These are phyloP conservation scores for Solanum okadae DNA, from an alignment of 257 asterid species.

Conservation along the genomic window DNA sequence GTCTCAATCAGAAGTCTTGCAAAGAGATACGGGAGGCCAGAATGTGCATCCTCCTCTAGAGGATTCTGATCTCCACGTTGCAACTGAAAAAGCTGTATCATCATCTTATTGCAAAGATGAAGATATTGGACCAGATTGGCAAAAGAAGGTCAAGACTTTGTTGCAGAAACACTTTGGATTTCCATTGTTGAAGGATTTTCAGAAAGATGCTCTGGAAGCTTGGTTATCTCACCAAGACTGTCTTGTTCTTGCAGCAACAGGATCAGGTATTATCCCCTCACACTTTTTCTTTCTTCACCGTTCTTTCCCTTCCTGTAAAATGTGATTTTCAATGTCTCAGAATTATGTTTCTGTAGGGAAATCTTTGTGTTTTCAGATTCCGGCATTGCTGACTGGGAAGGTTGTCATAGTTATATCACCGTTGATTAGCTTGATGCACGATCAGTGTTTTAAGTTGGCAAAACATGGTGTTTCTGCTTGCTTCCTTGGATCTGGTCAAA, in stretches of 20 bases:
- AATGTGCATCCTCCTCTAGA: slow-evolving; percentile 7
- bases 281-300: background rate
- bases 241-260: slow-evolving; percentile 77
- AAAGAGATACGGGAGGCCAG: slow-evolving; percentile 6
- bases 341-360: slow-evolving; percentile 42
- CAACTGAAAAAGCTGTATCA: background rate
- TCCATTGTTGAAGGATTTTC: slow-evolving; percentile 53
- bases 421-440: slow-evolving; percentile 83
- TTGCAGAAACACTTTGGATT: slow-evolving; percentile 45
- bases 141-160: slow-evolving; percentile 21
- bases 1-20: slow-evolving; percentile 9
- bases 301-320: background rate
- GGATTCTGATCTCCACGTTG: slow-evolving; percentile 3
- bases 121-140: slow-evolving; percentile 46
- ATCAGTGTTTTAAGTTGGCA: slow-evolving; percentile 70
- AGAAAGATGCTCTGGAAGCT: slow-evolving; percentile 62
- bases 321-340: slow-evolving; percentile 3
- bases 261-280: slow-evolving; percentile 51
- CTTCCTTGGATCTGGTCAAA: slow-evolving; percentile 89
- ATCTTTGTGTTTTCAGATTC: slow-evolving; percentile 68
- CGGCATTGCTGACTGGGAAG: slow-evolving; percentile 66
- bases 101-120: slow-evolving; percentile 18
- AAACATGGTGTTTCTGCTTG: slow-evolving; percentile 69
- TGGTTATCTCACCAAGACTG: slow-evolving; percentile 59
- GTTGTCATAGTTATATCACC: slow-evolving; percentile 78